Evolutionary conservation across 2,329 filamentous ascomycete species (phyloP).

Genomic region (Gnomoniopsis sp.): DNA sequence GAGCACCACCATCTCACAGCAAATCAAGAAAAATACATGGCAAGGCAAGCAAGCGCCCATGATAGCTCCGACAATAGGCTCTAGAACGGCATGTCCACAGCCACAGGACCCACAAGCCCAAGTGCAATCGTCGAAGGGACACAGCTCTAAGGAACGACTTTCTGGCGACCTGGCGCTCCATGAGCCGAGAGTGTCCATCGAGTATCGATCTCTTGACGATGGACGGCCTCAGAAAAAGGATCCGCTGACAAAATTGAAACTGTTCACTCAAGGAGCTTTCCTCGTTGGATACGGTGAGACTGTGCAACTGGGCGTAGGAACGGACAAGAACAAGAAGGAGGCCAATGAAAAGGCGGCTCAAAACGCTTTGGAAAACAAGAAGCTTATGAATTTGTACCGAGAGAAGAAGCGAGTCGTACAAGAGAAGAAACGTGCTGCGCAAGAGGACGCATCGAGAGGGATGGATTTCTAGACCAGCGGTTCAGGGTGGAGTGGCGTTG

Average conservation of each 20-base stretch:
- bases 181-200: conserved; percentile 13
- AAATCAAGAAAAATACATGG: conserved; percentile 38
- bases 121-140: not conserved
- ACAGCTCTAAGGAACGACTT: conserved; percentile 49
- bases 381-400: conserved; percentile 50
- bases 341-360: conserved; percentile 65
- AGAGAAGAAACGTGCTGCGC: conserved; percentile 8
- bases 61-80: conserved; percentile 12
- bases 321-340: conserved; percentile 64
- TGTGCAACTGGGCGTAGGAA: conserved; percentile 59
- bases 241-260: conserved; percentile 47
- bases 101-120: conserved; percentile 23
- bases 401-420: conserved; percentile 38
- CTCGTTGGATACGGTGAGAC: conserved; percentile 67
- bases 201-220: conserved; percentile 20
- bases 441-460: conserved; percentile 11
- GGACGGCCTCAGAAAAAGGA: conserved; percentile 48
- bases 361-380: conserved; percentile 63
- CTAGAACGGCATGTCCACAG: conserved; percentile 5
- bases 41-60: conserved; percentile 14
- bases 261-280: conserved; percentile 62
- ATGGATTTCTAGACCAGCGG: conserved; percentile 5
- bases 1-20: conserved; percentile 58
- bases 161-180: conserved; percentile 1
- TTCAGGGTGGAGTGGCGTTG: not conserved